Percentiles rank a stretch among this genome's conserved stretches.
Conservation (phyloP, 495 filamentous ascomycete genomes). For the Talaromyces thailandensis region DNA sequence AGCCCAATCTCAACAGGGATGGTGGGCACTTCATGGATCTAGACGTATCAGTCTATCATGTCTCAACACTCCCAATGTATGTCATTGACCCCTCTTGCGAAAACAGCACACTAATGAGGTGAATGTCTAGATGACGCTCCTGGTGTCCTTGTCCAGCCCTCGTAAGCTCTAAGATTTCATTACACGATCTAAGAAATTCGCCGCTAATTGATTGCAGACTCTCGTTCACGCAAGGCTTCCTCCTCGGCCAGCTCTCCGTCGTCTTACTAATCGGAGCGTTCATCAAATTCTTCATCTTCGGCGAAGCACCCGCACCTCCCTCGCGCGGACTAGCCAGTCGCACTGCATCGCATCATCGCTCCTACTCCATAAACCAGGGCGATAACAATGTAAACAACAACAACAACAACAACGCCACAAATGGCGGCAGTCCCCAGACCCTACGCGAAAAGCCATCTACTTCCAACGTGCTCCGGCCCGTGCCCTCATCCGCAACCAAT, state of each 20-base stretch:
- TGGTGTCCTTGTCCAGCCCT: conserved; percentile 33
- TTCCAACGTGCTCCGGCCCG: conserved; percentile 60
- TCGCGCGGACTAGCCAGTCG: conserved; percentile 65
- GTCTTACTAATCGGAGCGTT: conserved; percentile 84
- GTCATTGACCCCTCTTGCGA: background rate
- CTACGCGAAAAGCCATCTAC: conserved; percentile 70
- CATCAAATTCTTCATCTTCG: conserved; percentile 99
- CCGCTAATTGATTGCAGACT: conserved; percentile 37
- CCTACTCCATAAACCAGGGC: conserved; percentile 42
- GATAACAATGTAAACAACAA: background rate
- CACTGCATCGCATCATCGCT: conserved; percentile 52
- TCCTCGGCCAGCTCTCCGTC: conserved; percentile 87
- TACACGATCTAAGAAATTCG: background rate
- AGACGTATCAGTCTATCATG: conserved; percentile 6
- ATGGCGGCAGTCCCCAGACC: conserved; percentile 26
- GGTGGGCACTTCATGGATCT: conserved; percentile 5
- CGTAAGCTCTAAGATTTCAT: conserved; percentile 27
- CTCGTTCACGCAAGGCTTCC: conserved; percentile 87
- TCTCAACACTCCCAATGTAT: conserved; percentile 7
- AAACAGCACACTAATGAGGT: background rate
- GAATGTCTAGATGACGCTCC: conserved; percentile 6
- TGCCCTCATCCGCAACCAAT: conserved; percentile 50
- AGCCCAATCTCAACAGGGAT: background rate
- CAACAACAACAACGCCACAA: conserved; percentile 23
- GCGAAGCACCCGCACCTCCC: conserved; percentile 78